A percentile compares a stretch with the other conserved stretches of the same genome.
Evolutionary conservation across 257 asterid genomes (phyloP).

Genomic region (Lantana camara): DNA sequence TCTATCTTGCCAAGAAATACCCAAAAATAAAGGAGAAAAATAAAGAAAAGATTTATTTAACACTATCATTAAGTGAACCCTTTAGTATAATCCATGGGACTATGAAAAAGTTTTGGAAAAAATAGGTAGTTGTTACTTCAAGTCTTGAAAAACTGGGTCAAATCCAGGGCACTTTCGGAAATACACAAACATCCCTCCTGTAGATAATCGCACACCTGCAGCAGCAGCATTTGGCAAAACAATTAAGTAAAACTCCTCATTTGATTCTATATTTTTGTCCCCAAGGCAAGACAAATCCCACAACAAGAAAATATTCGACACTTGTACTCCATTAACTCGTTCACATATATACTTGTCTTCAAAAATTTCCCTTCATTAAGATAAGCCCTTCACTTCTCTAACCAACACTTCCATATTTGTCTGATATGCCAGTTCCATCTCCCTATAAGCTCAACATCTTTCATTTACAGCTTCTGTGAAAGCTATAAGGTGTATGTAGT

Average conservation of each 20-base stretch:
- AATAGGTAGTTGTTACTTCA: constrained; percentile 11
- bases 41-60: no score
- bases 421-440: not conserved
- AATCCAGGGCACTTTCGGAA: not conserved
- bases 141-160: constrained; percentile 25
- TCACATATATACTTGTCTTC: constrained; percentile 17
- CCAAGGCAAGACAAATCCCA: constrained; percentile 32
- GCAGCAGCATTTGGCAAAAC: constrained; percentile 22
- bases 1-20: no score
- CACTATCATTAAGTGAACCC: constrained; percentile 5
- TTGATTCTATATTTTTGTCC: constrained; percentile 28
- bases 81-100: not conserved
- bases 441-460: not conserved
- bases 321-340: constrained; percentile 36
- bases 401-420: not conserved
- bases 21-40: not conserved
- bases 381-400: constrained; percentile 29
- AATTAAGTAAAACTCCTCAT: not conserved
- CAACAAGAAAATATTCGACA: constrained; percentile 17
- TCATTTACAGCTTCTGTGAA: no score
- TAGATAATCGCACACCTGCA: constrained; percentile 13
- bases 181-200: not conserved
- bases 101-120: no score
- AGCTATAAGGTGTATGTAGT: no score
- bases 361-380: constrained; percentile 25